Evolutionary conservation across 2,329 filamentous ascomycete genomes (phyloP).

Genomic region (Dactylonectria macrodidyma): DNA sequence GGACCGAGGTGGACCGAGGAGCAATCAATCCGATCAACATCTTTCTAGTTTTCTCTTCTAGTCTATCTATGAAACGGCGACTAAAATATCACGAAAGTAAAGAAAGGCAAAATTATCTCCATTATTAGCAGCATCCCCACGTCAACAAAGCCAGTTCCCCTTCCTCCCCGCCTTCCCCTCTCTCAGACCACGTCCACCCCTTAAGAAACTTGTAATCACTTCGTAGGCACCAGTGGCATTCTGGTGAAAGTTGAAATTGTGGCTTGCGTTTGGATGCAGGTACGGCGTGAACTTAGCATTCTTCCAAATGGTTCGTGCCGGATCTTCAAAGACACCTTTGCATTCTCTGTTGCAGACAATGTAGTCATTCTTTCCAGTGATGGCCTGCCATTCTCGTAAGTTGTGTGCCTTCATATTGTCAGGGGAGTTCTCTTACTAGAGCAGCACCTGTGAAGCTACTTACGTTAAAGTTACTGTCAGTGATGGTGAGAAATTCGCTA

Average conservation of each 20-base stretch:
- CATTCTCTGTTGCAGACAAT: conserved; percentile 47
- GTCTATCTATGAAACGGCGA: not conserved
- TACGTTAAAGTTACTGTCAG: conserved; percentile 35
- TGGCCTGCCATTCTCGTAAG: conserved; percentile 27
- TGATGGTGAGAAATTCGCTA: conserved; percentile 37
- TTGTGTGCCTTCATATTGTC: not conserved
- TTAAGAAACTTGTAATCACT: conserved; percentile 35
- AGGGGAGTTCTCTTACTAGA: conserved; percentile 17
- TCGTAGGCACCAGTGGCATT: conserved; percentile 33
- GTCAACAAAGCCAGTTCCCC: not conserved
- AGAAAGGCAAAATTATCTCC: not conserved
- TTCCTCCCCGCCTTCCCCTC: too few relatives aligned
- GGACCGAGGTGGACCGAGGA: not conserved
- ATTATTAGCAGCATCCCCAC: not conserved
- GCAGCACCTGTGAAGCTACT: conserved; percentile 36
- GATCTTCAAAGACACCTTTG: conserved; percentile 45
- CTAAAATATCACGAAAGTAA: not conserved
- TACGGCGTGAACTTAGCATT: conserved; percentile 36
- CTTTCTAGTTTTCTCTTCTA: not conserved
- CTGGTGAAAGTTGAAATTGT: conserved; percentile 40
- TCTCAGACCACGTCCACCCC: too few relatives aligned
- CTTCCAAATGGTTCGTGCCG: conserved; percentile 37
- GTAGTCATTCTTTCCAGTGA: conserved; percentile 39
- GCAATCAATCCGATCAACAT: not conserved
- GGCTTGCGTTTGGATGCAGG: conserved; percentile 36